Evolutionary conservation across 306 rosid species (phyloP).

Genomic region (Fragaria iinumae): DNA sequence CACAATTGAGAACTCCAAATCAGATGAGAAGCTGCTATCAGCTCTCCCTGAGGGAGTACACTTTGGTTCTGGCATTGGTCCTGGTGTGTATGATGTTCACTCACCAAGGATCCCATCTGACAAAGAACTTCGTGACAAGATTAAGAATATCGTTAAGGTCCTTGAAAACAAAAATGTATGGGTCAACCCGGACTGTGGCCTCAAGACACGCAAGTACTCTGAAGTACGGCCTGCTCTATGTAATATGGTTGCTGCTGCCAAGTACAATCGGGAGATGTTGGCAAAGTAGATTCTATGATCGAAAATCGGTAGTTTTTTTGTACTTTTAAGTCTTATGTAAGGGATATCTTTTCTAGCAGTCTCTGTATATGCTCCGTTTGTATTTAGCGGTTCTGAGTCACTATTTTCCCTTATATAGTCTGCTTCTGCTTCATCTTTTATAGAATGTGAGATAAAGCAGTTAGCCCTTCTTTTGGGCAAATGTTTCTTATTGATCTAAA

Average conservation of each 20-base stretch:
- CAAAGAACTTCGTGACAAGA: conserved; percentile 65
- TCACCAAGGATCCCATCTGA: conserved; percentile 87
- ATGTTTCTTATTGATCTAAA: background rate
- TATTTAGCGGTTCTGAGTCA: background rate
- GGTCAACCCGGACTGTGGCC: conserved; percentile 93
- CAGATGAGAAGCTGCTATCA: conserved; percentile 76
- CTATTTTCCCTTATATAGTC: no score
- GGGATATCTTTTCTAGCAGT: background rate
- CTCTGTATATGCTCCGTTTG: background rate
- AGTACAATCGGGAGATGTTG: conserved; percentile 63
- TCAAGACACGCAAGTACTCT: conserved; percentile 80
- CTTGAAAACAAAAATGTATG: conserved; percentile 75
- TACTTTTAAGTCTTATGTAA: background rate
- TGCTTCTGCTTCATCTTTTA: background rate
- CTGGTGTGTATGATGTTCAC: conserved; percentile 85
- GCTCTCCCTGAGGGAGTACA: conserved; percentile 84
- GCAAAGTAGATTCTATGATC: conserved; percentile 10
- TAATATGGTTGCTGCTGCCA: conserved; percentile 82
- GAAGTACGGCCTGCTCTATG: conserved; percentile 77
- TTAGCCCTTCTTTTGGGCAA: background rate
- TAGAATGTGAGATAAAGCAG: background rate
- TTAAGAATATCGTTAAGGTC: conserved; percentile 75
- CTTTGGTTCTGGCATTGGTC: conserved; percentile 84
- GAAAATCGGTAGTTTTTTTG: background rate
- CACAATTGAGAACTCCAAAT: conserved; percentile 86